These are phyloP conservation scores for Sparassis latifolia DNA, from an alignment of 1,284 basidiomycete species.

Conservation along the genomic window DNA sequence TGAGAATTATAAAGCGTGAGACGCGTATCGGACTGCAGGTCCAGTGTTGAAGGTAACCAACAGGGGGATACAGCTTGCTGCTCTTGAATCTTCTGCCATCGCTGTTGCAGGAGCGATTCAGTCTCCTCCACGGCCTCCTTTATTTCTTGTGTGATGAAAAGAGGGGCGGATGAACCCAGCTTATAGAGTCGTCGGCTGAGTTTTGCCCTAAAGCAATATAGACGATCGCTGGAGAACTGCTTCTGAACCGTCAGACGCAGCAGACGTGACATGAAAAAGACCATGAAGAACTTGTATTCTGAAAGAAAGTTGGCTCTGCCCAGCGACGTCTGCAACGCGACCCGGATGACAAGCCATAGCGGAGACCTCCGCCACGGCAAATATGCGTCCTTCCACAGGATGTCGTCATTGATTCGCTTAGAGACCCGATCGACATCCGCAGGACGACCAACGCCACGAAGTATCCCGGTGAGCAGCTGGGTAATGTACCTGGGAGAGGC, in stretches of 20 bases:
- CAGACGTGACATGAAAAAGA: conserved; percentile 20
- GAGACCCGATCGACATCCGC: conserved; percentile 25
- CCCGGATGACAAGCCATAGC: conserved; percentile 32
- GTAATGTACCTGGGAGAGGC: conserved; percentile 36
- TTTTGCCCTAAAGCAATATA: conserved; percentile 26
- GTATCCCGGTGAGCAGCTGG: conserved; percentile 34
- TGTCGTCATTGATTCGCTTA: conserved; percentile 40
- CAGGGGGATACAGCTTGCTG: conserved; percentile 8
- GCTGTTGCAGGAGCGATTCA: conserved; percentile 12
- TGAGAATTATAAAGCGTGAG: background rate
- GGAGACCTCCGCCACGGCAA: conserved; percentile 41
- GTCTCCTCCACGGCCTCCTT: background rate
- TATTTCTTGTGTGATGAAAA: conserved; percentile 2
- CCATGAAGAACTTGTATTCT: conserved; percentile 40
- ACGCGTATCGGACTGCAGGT: background rate
- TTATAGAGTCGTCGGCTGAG: conserved; percentile 31
- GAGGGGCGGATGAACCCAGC: conserved; percentile 18
- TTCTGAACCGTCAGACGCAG: background rate
- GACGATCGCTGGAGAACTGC: conserved; percentile 9
- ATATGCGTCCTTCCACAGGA: conserved; percentile 31
- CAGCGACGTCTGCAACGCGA: conserved; percentile 38
- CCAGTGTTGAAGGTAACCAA: background rate
- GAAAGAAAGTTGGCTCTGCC: conserved; percentile 1
- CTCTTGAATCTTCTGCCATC: conserved; percentile 27
- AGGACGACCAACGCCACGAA: conserved; percentile 25